These are phyloP conservation scores for Rhodosorus marinus DNA, from an alignment of 23 red algal species.

Conservation along the genomic window DNA sequence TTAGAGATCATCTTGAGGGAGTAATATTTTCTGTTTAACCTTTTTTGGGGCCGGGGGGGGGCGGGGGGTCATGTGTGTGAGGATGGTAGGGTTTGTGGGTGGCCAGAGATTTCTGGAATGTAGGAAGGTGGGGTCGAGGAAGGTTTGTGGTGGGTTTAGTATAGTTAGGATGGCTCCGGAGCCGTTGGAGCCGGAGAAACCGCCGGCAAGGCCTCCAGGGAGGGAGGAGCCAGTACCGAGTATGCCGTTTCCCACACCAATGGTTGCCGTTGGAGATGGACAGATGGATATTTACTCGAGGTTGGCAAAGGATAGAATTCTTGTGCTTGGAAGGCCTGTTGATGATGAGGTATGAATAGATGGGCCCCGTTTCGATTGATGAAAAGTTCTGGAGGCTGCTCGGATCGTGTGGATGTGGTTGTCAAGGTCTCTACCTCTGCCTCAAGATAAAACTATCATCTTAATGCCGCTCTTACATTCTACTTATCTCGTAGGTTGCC, in stretches of 20 bases:
- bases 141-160: not conserved
- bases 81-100: not conserved
- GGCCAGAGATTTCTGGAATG: not conserved
- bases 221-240: conserved; percentile 28
- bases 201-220: conserved; percentile 21
- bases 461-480: too few relatives aligned
- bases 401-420: too few relatives aligned
- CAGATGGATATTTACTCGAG: conserved; percentile 93
- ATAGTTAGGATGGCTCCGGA: conserved; percentile 6
- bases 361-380: too few relatives aligned
- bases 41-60: not conserved
- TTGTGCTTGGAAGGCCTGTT: conserved; percentile 60
- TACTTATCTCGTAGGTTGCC: too few relatives aligned
- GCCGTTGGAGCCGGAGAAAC: conserved; percentile 7
- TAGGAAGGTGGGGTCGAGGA: not conserved
- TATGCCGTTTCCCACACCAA: conserved; percentile 47
- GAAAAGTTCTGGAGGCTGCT: too few relatives aligned
- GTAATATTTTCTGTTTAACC: not conserved
- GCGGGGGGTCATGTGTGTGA: not conserved
- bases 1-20: not conserved
- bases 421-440: too few relatives aligned
- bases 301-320: conserved; percentile 75
- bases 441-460: too few relatives aligned
- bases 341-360: conserved; percentile 96
- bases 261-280: conserved; percentile 59